Evolutionary conservation across 805 yeast genomes (phyloP), one percentile per base, ranked within the genome.

Genomic region (Barnettozyma californica): DNA sequence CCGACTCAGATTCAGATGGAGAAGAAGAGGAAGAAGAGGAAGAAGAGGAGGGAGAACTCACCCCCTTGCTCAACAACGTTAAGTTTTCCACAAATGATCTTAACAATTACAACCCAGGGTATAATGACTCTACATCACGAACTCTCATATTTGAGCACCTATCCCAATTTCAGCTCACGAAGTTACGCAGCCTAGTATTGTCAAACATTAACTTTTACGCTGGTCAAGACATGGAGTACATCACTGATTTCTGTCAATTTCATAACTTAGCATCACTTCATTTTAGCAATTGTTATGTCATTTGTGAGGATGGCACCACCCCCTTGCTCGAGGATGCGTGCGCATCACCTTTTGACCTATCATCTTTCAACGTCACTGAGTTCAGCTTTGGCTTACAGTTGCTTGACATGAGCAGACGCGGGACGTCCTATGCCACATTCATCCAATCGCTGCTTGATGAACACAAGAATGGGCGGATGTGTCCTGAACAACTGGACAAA

Each of bases 261-360:
- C 31, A 40, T 23, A 40, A 40, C 31, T 31, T 43, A 9, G 9
- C 16, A 25, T 11, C 40, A 11, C 13, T 46, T 6, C 36, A 41
- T 27, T 46, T 34, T 18, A 40, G 35, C 18, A 46, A 46, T 21
- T 46, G 48, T 10, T 46, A 41, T 35, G 20, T 46, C 5, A 13
- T 47, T 11, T 39, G 44, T 33, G 21, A 43, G 9, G 35, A 18
- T 21, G 46, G 44, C 13, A 14, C 20, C 16, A 11, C 34, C 1
- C 14, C 23, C 8, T 29, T 46, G 9, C 33, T 40, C 13, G 34
- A 40, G 31, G 43, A 26, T 16, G 34, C n/a, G 16, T 21, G 9
- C 9, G 13, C 21, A 3, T 25, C 43, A 9, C 43, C 43, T 9
- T 26, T 40, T 16, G 43, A 40, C 14, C 16, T 40, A 34, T 11